Evolutionary conservation across 306 rosid genomes (phyloP), one percentile per base, ranked within the genome.

Genomic region (Dalbergia cultrata): DNA sequence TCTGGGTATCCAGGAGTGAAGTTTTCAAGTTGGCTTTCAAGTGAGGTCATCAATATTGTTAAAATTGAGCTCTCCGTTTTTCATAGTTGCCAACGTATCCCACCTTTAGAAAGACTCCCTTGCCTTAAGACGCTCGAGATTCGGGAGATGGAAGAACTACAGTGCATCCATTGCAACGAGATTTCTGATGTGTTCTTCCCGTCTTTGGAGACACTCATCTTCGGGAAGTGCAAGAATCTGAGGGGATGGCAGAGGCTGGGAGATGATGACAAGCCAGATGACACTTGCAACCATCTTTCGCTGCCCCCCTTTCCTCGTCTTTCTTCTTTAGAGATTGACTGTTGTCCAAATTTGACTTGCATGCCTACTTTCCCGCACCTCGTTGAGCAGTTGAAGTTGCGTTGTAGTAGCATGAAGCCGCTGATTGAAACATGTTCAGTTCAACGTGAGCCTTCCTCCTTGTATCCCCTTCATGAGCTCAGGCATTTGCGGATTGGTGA

Each of bases 191-290:
- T 39, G 9, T 65, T 77, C 31, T 78, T 77, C 59, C 86, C 80
- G 8, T 77, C 83, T 37, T 35, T 72, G 37, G n/a, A 56, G 65
- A 34, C 9, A 39, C 65, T 72, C 11, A 10, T 1, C 17, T 14
- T 67, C 3, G 0, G 0, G 0, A 0, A 0, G 0, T 83, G 80
- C 54, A 11, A 35, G 5, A 72, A 45, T 10, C 54, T 83, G 3
- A 83, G 31, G 19, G 82, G 86, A 8, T 83, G 86, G 86, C 45
- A 67, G 79, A 39, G 67, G 21, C 34, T 33, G 53, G 53, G 53
- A 9, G 53, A 0, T 47, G 53, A 10, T 47, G 10, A 47, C 16
- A 47, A 47, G 45, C 5, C 11, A 54, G n/a, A 18, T 54, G 22
- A 54, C n/a, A 17, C n/a, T 17, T 3, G 37, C 14, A 8, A 65